Conservation (phyloP, 1,284 basidiomycete genomes). For the Uromyces viciae-fabae region DNA sequence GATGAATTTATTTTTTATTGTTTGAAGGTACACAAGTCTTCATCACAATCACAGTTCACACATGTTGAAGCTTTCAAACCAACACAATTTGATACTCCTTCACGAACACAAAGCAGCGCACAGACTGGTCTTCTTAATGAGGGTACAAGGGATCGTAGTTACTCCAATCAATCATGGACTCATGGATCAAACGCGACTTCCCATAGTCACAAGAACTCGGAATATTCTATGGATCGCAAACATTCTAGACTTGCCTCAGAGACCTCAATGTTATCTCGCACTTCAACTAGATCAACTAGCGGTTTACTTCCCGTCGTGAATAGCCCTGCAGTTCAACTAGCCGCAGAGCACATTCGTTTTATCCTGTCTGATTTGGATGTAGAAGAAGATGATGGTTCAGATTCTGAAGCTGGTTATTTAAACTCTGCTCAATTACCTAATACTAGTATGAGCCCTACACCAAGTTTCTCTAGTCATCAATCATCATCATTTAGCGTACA, state of each 20-base stretch:
- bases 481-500: too few relatives aligned
- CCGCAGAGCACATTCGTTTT: constrained; percentile 19
- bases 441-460: background rate
- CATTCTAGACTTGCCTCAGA: background rate
- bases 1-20: too few relatives aligned
- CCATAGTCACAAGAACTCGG: background rate
- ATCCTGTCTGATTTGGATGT: constrained; percentile 18
- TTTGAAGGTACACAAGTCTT: too few relatives aligned
- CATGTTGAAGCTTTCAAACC: background rate
- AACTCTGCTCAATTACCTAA: background rate
- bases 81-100: background rate
- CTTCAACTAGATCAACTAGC: background rate
- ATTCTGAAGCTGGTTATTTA: background rate
- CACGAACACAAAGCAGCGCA: background rate
- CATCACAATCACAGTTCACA: background rate
- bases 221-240: background rate
- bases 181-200: background rate
- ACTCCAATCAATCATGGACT: background rate
- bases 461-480: background rate
- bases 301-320: background rate
- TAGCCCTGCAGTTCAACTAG: background rate
- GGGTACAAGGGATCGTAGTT: background rate
- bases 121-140: background rate
- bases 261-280: background rate
- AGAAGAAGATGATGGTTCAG: background rate